A percentile compares a stretch with the other conserved stretches of the same genome.
Evolutionary conservation across 2,329 filamentous ascomycete species (phyloP).

Genomic region (Neocatenulostroma microsporum): DNA sequence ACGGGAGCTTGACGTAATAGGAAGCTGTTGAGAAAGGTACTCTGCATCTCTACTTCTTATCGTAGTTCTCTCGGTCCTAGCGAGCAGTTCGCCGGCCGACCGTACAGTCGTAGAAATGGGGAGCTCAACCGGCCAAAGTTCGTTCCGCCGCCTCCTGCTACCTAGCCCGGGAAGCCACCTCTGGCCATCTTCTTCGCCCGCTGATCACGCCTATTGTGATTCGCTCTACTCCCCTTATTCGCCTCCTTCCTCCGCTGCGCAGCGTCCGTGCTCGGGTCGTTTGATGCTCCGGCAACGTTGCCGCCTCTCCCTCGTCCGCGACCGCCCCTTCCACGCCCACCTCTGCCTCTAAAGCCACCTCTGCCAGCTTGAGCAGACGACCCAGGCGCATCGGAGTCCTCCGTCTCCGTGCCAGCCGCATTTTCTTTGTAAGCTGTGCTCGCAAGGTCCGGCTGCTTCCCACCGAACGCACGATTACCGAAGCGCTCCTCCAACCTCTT

Average conservation of each 20-base stretch:
- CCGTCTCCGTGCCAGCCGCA: slow-evolving; percentile 48
- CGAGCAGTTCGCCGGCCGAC: too few relatives aligned
- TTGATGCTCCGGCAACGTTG: slow-evolving; percentile 56
- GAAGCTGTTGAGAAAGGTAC: too few relatives aligned
- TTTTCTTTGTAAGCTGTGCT: slow-evolving; percentile 57
- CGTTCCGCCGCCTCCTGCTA: too few relatives aligned
- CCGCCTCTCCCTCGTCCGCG: slow-evolving; percentile 34
- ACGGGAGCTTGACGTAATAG: too few relatives aligned
- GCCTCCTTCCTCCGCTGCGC: slow-evolving; percentile 72
- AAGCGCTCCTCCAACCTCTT: slow-evolving; percentile 59
- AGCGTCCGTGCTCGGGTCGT: slow-evolving; percentile 63
- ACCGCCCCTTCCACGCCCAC: slow-evolving; percentile 43
- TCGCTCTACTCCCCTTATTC: slow-evolving; percentile 71
- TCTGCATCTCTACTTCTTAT: too few relatives aligned
- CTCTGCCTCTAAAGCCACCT: slow-evolving; percentile 38
- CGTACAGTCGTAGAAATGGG: too few relatives aligned
- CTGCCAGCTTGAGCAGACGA: slow-evolving; percentile 30
- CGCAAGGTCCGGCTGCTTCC: slow-evolving; percentile 57
- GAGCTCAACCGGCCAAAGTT: too few relatives aligned
- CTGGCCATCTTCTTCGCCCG: slow-evolving; percentile 55
- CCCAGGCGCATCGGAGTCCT: slow-evolving; percentile 46
- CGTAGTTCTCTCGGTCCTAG: too few relatives aligned
- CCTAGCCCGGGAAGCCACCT: slow-evolving; percentile 42
- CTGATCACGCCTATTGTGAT: slow-evolving; percentile 75
- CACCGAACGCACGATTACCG: slow-evolving; percentile 54